Evolutionary conservation across 805 yeast genomes (phyloP), one percentile per base, ranked within the genome.

Genomic region (Scheffersomyces coipomensis): DNA sequence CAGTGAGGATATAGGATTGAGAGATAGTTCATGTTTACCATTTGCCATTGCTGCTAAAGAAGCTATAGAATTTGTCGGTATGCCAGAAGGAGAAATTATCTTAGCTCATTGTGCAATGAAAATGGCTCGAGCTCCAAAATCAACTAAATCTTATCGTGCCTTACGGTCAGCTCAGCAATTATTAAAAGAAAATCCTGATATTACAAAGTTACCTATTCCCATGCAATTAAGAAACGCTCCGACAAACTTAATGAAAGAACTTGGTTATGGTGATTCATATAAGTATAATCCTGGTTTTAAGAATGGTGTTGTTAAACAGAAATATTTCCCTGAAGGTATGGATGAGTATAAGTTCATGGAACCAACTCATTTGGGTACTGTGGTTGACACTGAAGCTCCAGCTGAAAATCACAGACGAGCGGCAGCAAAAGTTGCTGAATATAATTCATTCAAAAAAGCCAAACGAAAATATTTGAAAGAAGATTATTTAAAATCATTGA

Each of bases 21-120:
- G 85, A 3, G 98, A 93, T 58, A 88, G 88, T 37, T 62, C 85
- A 1, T 80, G 95, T 49, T 63, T 93, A 31, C 96, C 97, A 2
- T 83, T 93, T 64, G 93, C 96, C 1, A 73, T 85, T 2, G 81
- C 97, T 0, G 78, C 95, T 0, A 87, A 86, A 58, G 87, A 88
- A 31, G 88, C 97, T 0, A 83, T 87, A 3, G 89, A 88, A 65
- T 86, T 85, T 60, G 76, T 93, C 16, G 99, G 99, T 0, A 70
- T 93, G 75, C 99, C 99, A 0, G 99, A 93, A 54, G 91, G 93
- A 2, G 96, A 90, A 56, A 71, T 87, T 18, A 81, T 88, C 5
- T 63, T 93, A 31, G 98, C 89, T 0, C 98, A 93, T 51, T 89
- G 97, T 61, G 90, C 95, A 1, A 88, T 85, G n/a, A 86, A 90